Base-by-base conservation (phyloP, 805 yeast genomes). In the Yamadazyma scolyti region DNA sequence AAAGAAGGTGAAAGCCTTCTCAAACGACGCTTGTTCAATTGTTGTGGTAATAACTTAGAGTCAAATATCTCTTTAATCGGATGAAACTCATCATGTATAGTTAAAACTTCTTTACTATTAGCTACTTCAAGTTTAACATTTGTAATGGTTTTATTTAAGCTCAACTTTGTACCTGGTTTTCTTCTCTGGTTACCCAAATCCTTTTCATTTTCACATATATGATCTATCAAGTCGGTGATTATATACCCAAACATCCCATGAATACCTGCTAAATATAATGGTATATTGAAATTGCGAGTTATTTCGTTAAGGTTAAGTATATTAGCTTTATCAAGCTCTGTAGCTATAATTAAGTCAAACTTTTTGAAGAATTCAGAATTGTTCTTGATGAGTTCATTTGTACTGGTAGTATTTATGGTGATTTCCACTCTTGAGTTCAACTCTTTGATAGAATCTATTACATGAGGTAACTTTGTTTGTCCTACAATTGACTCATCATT, bases 201-300 rank as follows among this genome's bases (percentile, higher is more conserved):
- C 34, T 68, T 71, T 23, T 74, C 77, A 27, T 73, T 69, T 3
- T 56, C 59, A 2, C 85, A 68, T 19, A 67, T 64, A 55, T 85
- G 87, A 27, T 65, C 53, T 8, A 86, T 73, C 38, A 90, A 65
- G 56, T 93, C 99, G 3, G 78, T 77, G 50, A 89, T 81, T 1
- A 86, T 71, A 47, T 75, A 84, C 1, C 96, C 96, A 52, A 73
- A 87, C 50, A 89, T 61, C 0, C 98, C 99, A 53, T 82, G 82
- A 2, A 77, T 50, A 0, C 79, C 81, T 1, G 84, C 61, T 10
- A 74, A 68, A 51, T 83, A 87, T 18, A 93, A 65, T 3, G 95
- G 85, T 12, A 79, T 70, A 17, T 65, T 63, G 12, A 68, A 58
- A 2, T 47, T 30, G 43, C 97, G 72, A 6, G 89, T 70, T 20